Percentiles rank a stretch among this genome's conserved stretches.
Evolutionary conservation across 176 grass and related monocot species (phyloP).

Genomic region (Oryza nivara): DNA sequence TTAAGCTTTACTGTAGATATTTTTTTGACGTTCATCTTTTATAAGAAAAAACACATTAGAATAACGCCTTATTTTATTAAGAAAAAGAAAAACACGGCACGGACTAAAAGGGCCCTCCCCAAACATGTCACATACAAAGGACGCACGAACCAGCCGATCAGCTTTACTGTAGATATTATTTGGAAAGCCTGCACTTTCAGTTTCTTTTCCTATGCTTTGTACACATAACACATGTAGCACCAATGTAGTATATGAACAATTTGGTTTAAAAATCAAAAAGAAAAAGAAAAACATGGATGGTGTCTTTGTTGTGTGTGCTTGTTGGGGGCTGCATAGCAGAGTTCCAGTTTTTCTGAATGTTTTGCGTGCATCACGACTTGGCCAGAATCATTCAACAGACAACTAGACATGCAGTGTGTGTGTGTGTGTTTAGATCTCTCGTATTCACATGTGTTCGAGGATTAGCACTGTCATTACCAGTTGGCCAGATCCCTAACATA

Average conservation of each 20-base stretch:
- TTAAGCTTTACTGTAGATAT: background rate
- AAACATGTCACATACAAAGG: too few species aligned
- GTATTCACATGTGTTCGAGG: conserved; percentile 48
- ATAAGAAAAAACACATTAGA: too few species aligned
- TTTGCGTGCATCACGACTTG: conserved; percentile 42
- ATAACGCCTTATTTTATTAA: too few species aligned
- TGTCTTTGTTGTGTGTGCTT: background rate
- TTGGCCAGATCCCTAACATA: conserved; percentile 44
- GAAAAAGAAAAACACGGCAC: too few species aligned
- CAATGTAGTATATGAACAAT: background rate
- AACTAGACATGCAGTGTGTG: conserved; percentile 37
- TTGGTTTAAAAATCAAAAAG: too few species aligned
- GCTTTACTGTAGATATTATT: too few species aligned
- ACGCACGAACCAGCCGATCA: too few species aligned
- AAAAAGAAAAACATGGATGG: too few species aligned
- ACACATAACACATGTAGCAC: background rate
- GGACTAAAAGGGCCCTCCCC: too few species aligned
- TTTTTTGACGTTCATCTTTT: too few species aligned
- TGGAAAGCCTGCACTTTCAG: background rate
- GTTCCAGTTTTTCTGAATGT: conserved; percentile 15
- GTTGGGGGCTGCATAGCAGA: conserved; percentile 17
- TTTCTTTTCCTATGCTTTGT: background rate
- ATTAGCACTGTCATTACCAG: conserved; percentile 52
- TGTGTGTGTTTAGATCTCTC: conserved; percentile 37
- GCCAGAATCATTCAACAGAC: conserved; percentile 54